Percentiles rank a stretch among this genome's conserved stretches.
These are phyloP conservation scores for Murraya koenigii DNA, from an alignment of 345 rosid genomes.

Conservation along the genomic window DNA sequence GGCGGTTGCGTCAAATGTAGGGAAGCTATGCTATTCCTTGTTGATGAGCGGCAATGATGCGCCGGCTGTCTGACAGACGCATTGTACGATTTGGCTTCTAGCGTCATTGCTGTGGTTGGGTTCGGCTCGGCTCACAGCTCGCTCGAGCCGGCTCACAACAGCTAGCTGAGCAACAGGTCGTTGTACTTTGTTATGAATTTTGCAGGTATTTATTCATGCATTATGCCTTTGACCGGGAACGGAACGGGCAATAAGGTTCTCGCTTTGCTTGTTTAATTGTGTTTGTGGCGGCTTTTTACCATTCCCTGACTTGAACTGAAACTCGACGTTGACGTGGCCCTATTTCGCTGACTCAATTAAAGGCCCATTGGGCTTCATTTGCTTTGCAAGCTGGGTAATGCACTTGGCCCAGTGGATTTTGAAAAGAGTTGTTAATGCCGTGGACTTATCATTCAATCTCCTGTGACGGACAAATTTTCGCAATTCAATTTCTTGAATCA, in stretches of 20 bases:
- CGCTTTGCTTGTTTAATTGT: neutral
- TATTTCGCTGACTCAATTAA: too few relatives aligned
- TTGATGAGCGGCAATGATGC: slow-evolving; percentile 24
- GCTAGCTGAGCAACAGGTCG: slow-evolving; percentile 12
- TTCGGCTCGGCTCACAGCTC: slow-evolving; percentile 8
- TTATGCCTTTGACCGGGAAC: slow-evolving; percentile 16
- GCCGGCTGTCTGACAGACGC: slow-evolving; percentile 29
- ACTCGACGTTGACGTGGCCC: neutral
- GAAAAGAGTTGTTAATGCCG: neutral
- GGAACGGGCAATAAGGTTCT: slow-evolving; percentile 12
- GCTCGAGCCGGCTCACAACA: neutral
- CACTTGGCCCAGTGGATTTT: neutral
- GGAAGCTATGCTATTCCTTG: neutral
- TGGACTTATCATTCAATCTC: slow-evolving; percentile 11
- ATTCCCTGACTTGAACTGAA: neutral
- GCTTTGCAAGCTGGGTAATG: neutral
- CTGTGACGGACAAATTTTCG: slow-evolving; percentile 13
- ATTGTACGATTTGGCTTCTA: neutral
- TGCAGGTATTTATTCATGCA: neutral
- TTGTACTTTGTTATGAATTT: slow-evolving; percentile 1
- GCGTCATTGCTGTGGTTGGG: neutral
- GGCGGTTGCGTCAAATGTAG: slow-evolving; percentile 23
- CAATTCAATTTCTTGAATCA: slow-evolving; percentile 5
- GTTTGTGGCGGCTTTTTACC: neutral
- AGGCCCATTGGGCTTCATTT: neutral